Evolutionary conservation across 495 filamentous ascomycete species (phyloP).

Genomic region (Chaetomium tenue): DNA sequence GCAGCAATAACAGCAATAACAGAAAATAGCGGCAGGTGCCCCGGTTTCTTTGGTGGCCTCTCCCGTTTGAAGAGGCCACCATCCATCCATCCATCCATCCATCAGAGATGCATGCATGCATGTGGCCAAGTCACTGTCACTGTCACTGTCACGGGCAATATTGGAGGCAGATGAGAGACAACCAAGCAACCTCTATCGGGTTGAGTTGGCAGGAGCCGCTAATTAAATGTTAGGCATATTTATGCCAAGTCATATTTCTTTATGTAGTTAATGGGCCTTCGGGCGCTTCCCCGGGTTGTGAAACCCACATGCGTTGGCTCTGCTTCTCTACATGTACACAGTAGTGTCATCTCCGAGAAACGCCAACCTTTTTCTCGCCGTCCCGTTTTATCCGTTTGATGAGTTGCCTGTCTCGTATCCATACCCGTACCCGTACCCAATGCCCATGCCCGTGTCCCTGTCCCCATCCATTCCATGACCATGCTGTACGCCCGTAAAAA

Average conservation of each 20-base stretch:
- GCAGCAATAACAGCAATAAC: conserved; percentile 7
- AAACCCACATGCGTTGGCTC: conserved; percentile 13
- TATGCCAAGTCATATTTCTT: too few species aligned
- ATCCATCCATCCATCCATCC: background rate
- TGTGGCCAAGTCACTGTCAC: conserved; percentile 12
- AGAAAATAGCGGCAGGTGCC: background rate
- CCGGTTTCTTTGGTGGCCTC: background rate
- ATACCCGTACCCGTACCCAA: background rate
- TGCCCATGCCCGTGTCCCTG: background rate
- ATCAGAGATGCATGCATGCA: background rate
- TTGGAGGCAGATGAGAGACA: background rate
- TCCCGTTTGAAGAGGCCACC: background rate
- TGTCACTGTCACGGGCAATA: background rate
- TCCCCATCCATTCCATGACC: background rate
- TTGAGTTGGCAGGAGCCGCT: background rate
- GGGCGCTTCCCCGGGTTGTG: conserved; percentile 4
- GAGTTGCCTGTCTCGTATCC: background rate
- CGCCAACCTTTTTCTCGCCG: background rate
- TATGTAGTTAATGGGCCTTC: too few species aligned
- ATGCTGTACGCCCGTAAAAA: conserved; percentile 9
- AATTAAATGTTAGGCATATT: background rate
- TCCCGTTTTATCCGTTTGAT: conserved; percentile 2
- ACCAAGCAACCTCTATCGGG: background rate
- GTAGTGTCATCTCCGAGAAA: background rate
- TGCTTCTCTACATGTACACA: background rate